Evolutionary conservation across 441 rosid genomes (phyloP).

Genomic region (Croton laevigatus): DNA sequence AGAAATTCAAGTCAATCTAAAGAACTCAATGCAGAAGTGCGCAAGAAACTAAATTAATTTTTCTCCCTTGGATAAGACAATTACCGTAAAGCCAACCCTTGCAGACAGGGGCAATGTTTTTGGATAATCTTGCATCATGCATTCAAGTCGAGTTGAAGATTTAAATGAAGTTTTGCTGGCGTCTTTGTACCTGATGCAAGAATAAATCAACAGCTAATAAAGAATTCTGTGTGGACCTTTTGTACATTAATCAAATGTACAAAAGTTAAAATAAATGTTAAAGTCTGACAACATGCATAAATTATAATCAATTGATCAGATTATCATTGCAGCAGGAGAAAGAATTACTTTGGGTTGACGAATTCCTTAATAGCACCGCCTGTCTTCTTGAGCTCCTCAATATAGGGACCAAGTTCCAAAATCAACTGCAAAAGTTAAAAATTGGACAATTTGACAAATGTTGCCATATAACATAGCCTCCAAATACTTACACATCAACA

Average conservation of each 20-base stretch:
- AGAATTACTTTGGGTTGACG: conserved; percentile 87
- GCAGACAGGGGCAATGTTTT: conserved; percentile 88
- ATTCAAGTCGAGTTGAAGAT: conserved; percentile 94
- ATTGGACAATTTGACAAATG: background rate
- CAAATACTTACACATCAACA: background rate
- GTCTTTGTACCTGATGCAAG: conserved; percentile 70
- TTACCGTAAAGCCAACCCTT: conserved; percentile 94
- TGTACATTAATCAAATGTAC: background rate
- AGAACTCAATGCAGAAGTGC: background rate
- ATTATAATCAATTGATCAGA: background rate
- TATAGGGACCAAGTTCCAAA: conserved; percentile 77
- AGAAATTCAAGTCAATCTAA: background rate
- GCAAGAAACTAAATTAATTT: background rate
- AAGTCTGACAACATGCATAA: background rate
- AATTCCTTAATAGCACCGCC: conserved; percentile 94
- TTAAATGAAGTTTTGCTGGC: conserved; percentile 81
- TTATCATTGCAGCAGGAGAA: conserved; percentile 8
- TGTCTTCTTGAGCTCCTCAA: conserved; percentile 84
- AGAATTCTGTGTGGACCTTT: background rate
- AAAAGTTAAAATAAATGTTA: background rate
- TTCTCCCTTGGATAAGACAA: conserved; percentile 12
- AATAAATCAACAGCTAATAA: background rate
- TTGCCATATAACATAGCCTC: background rate
- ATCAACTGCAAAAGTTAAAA: conserved; percentile 54
- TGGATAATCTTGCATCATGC: conserved; percentile 99